Evolutionary conservation across 2,329 filamentous ascomycete genomes (phyloP).

Genomic region (Exophiala mesophila): DNA sequence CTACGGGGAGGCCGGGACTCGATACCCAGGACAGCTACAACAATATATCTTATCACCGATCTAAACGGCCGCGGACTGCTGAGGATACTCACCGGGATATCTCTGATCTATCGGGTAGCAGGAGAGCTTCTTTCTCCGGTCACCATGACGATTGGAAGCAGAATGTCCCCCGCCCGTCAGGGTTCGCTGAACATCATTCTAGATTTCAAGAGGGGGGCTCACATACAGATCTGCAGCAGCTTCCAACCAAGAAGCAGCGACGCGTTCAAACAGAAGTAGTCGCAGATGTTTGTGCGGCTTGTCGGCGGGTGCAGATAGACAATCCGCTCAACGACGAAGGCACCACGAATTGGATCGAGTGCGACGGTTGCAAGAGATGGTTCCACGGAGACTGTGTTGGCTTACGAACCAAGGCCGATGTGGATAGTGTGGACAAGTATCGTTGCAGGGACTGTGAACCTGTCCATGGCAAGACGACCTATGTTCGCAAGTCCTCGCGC

Average conservation of each 20-base stretch:
- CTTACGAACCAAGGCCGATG: constrained; percentile 59
- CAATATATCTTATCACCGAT: too few species aligned
- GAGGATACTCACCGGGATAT: background rate
- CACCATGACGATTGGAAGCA: background rate
- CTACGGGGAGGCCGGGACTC: too few species aligned
- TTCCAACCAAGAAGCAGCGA: constrained; percentile 14
- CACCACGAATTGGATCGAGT: constrained; percentile 56
- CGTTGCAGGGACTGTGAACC: constrained; percentile 58
- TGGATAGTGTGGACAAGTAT: constrained; percentile 63
- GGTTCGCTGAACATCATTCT: background rate
- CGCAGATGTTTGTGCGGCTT: constrained; percentile 47
- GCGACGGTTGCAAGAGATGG: constrained; percentile 65
- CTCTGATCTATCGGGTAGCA: background rate
- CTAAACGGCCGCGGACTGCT: background rate
- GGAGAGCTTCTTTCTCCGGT: background rate
- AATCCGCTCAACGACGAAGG: constrained; percentile 46
- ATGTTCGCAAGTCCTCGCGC: constrained; percentile 61
- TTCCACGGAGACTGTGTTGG: constrained; percentile 64
- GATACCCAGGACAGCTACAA: too few species aligned
- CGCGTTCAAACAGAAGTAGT: constrained; percentile 17
- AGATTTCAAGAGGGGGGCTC: background rate
- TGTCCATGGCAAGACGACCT: constrained; percentile 59
- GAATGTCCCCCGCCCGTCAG: constrained; percentile 1
- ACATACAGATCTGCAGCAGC: background rate
- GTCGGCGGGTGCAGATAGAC: constrained; percentile 51